Evolutionary conservation across 1,284 basidiomycete genomes (phyloP), one percentile per base, ranked within the genome.

Genomic region (Bondarzewia mesenterica): DNA sequence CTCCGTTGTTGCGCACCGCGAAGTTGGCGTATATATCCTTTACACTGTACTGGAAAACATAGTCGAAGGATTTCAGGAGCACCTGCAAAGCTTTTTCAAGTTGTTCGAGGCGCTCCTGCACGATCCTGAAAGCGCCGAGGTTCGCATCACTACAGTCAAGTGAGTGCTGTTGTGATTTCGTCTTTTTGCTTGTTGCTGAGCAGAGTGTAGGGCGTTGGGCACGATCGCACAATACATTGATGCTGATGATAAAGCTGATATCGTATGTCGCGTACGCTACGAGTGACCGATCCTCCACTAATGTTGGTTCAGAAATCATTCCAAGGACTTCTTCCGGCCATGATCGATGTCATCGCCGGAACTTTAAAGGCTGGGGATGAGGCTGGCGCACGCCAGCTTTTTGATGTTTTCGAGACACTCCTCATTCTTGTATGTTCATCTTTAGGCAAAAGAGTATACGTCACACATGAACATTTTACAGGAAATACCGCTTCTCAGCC

Each of bases 361-460:
- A 81, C 83, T 48, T 79, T 99, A n/a, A 88, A 90, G 61, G 69
- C 79, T 40, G 80, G 76, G 40, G 86, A 98, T 62, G 89, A 93
- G 62, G 77, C 78, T 40, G 85, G 84, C 52, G 90, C 90, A 49
- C 85, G 93, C 54, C 85, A 95, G 60, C 76, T 94, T 27, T 96
- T 97, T 60, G 96, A 99, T 62, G 91, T 97, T 21, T 80, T 99
- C 55, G 96, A 99, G 73, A 95, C 92, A 1, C 81, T 99, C 48
- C 79, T 97, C 46, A 95, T 96, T 60, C 78, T 96, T 49, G 89
- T 87, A 55, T 52, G 80, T 67, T 22, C 50, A 15, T 32, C n/a
- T 36, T 37, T 44, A 15, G 7, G 14, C 6, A 18, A 10, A 8
- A 20, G 14, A 20, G 15, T 43, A 7, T 37, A n/a, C 14, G 32